Evolutionary conservation across 805 yeast genomes (phyloP).

Genomic region (Blastobotrys terrestris): DNA sequence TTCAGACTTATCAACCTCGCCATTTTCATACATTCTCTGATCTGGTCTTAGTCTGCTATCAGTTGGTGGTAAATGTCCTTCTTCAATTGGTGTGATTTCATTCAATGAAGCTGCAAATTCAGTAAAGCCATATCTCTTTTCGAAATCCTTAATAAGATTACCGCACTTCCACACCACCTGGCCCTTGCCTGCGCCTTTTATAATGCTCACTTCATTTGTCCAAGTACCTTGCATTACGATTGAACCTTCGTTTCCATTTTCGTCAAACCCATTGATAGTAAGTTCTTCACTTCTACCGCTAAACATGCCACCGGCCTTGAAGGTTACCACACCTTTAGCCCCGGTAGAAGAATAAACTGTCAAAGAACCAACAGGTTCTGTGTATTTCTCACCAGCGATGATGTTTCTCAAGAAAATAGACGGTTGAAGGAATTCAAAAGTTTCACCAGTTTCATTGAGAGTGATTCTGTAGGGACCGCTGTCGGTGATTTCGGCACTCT

Average conservation of each 20-base stretch:
- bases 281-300: slow-evolving; percentile 74
- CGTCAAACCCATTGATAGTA: slow-evolving; percentile 28
- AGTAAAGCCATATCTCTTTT: slow-evolving; percentile 78
- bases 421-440: slow-evolving; percentile 76
- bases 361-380: slow-evolving; percentile 73
- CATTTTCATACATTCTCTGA: slow-evolving; percentile 62
- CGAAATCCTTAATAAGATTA: slow-evolving; percentile 49
- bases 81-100: slow-evolving; percentile 68
- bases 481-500: slow-evolving; percentile 75
- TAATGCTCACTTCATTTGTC: slow-evolving; percentile 54
- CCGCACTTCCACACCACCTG: slow-evolving; percentile 64
- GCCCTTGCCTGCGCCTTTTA: slow-evolving; percentile 29
- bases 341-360: slow-evolving; percentile 67
- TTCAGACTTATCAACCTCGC: slow-evolving; percentile 69
- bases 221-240: slow-evolving; percentile 57
- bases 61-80: slow-evolving; percentile 63
- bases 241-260: slow-evolving; percentile 25
- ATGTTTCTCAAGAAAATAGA: slow-evolving; percentile 76
- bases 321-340: slow-evolving; percentile 60
- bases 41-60: slow-evolving; percentile 92
- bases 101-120: slow-evolving; percentile 75
- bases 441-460: slow-evolving; percentile 57
- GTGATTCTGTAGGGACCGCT: slow-evolving; percentile 60
- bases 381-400: slow-evolving; percentile 90
- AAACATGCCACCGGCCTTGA: slow-evolving; percentile 79